Evolutionary conservation across 2,329 filamentous ascomycete genomes (phyloP).

Genomic region (Verticillium zaregamsianum): DNA sequence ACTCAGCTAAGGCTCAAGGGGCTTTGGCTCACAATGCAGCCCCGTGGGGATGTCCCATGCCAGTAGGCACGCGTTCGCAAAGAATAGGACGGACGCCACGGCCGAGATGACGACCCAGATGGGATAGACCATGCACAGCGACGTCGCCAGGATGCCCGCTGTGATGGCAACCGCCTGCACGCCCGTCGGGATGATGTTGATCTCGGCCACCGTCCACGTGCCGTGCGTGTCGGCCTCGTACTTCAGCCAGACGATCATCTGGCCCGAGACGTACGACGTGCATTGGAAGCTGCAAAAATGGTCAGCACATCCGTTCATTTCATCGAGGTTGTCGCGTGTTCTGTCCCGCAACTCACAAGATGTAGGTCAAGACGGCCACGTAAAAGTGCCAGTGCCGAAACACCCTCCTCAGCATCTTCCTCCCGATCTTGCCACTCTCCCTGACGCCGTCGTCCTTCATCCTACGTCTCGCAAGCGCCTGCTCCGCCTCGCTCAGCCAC

Average conservation of each 20-base stretch:
- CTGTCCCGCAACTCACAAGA: slow-evolving; percentile 8
- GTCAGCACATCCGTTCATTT: neutral
- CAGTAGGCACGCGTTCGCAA: slow-evolving; percentile 10
- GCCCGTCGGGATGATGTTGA: slow-evolving; percentile 14
- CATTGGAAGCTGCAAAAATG: slow-evolving; percentile 8
- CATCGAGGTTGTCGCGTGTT: neutral
- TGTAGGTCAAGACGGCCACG: slow-evolving; percentile 17
- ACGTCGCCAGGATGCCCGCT: slow-evolving; percentile 16
- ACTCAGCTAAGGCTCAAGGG: neutral
- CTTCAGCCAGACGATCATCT: slow-evolving; percentile 16
- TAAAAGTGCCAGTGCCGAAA: slow-evolving; percentile 23
- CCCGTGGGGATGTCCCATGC: slow-evolving; percentile 13
- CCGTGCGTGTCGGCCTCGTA: slow-evolving; percentile 10
- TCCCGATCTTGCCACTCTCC: slow-evolving; percentile 15
- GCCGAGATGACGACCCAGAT: slow-evolving; percentile 21
- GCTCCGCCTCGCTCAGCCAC: slow-evolving; percentile 25
- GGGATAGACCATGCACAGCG: slow-evolving; percentile 24
- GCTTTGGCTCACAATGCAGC: slow-evolving; percentile 9
- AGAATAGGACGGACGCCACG: slow-evolving; percentile 12
- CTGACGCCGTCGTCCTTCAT: slow-evolving; percentile 15
- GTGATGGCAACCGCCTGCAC: slow-evolving; percentile 17
- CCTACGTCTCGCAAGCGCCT: slow-evolving; percentile 24
- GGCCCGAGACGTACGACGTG: slow-evolving; percentile 12
- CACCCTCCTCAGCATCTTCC: slow-evolving; percentile 19
- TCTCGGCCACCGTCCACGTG: slow-evolving; percentile 6